Conservation (phyloP, 139 green algal genomes). For the Monoraphidium neglectum region DNA sequence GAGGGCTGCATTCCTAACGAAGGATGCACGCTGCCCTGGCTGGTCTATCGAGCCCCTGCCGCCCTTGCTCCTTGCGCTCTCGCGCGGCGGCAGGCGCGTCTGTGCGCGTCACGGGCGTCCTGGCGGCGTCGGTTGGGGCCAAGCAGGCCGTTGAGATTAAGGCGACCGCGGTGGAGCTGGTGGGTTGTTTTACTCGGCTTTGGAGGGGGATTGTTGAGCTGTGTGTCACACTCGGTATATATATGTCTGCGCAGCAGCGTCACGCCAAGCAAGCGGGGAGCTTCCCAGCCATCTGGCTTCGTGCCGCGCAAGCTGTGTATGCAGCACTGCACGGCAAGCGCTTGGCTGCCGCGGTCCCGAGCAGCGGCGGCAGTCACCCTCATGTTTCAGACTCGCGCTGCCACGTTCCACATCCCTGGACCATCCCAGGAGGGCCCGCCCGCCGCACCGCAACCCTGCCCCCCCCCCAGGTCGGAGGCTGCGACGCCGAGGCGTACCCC, state of each 20-base stretch:
- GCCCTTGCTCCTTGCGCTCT: constrained; percentile 3
- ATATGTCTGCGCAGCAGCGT: no score
- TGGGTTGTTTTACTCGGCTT: no score
- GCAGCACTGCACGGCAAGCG: no score
- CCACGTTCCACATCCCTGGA: no score
- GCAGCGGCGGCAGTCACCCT: no score
- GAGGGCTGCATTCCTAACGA: neutral
- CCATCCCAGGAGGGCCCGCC: constrained; percentile 20
- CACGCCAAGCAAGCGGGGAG: no score
- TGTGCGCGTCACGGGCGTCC: constrained; percentile 27
- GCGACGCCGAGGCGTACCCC: constrained; percentile 45
- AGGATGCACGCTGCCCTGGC: no score
- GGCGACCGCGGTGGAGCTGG: constrained; percentile 16
- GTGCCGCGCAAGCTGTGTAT: no score
- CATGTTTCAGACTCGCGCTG: no score
- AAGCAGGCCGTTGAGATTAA: constrained; percentile 47
- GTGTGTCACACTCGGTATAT: neutral
- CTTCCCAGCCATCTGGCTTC: no score
- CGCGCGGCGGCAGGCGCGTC: constrained; percentile 15
- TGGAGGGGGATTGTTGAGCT: neutral
- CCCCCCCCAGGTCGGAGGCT: constrained; percentile 25
- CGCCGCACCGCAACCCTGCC: neutral
- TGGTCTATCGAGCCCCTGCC: neutral
- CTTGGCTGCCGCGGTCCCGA: no score
- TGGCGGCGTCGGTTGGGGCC: constrained; percentile 28